These are phyloP conservation scores for Trichosporon ovoides DNA, from an alignment of 1,284 basidiomycete species.

Conservation along the genomic window DNA sequence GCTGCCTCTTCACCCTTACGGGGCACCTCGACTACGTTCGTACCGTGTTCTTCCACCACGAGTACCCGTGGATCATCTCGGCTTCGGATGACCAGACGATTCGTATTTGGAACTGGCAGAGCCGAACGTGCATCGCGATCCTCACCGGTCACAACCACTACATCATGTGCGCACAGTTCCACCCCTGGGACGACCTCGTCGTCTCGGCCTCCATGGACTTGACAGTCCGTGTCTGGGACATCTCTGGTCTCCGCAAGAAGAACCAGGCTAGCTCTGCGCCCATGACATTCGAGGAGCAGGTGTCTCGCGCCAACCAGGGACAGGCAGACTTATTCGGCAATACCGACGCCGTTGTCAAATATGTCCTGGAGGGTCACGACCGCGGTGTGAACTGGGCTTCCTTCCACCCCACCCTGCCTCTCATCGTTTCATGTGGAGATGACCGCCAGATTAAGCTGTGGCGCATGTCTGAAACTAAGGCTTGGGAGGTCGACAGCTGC, in stretches of 20 bases:
- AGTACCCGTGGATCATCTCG: conserved; percentile 99
- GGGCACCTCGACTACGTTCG: conserved; percentile 97
- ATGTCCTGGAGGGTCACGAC: conserved; percentile 97
- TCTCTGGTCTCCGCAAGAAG: conserved; percentile 89
- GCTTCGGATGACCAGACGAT: conserved; percentile 99
- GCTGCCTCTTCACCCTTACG: conserved; percentile 95
- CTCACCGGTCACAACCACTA: conserved; percentile 94
- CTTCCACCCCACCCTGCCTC: conserved; percentile 89
- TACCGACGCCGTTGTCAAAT: conserved; percentile 76
- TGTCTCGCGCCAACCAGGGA: conserved; percentile 53
- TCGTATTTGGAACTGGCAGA: conserved; percentile 99
- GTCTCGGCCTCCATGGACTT: conserved; percentile 99
- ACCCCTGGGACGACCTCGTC: conserved; percentile 96
- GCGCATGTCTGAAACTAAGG: conserved; percentile 99
- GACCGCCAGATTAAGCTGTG: conserved; percentile 99
- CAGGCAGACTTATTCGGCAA: conserved; percentile 59
- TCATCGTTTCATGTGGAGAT: conserved; percentile 96
- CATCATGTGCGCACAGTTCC: conserved; percentile 98
- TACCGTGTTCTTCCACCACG: conserved; percentile 98
- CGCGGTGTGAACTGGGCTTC: conserved; percentile 94
- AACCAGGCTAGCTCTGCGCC: conserved; percentile 60
- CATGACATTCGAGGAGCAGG: conserved; percentile 55
- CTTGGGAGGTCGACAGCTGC: conserved; percentile 99
- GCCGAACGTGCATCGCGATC: conserved; percentile 94
- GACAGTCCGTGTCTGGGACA: conserved; percentile 99